Evolutionary conservation across 179 eudicot genomes (phyloP), one percentile per base, ranked within the genome.

Genomic region (Sideroxylon spinosum): DNA sequence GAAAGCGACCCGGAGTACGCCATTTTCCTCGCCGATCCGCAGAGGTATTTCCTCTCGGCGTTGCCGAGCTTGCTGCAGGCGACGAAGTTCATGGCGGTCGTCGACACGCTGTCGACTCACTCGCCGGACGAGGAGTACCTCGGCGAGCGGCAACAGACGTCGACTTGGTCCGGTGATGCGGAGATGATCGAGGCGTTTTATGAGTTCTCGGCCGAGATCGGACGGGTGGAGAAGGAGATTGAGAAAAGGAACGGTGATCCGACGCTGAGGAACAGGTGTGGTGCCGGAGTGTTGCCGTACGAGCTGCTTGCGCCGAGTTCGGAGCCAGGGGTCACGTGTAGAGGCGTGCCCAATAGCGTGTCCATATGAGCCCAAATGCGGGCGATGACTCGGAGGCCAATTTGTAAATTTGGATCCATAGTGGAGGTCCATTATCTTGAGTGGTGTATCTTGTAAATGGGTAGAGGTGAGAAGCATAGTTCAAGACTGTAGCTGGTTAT

Each of bases 81-180:
- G 3, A 91, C 96, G 28, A 92, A 92, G 87, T 91, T 86, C 80
- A 94, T 94, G 82, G 98, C 98, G 7, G 97, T 94, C 69, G 93
- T 94, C 3, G 98, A 94, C 86, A 91, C 92, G 0, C 82, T 94
- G 23, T 94, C 98, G 2, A 92, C 98, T 0, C 98, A 94, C 81
- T 91, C 98, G 1, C 91, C 96, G 0, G 98, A 94, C 26, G 98
- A 94, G 81, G 98, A 94, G 86, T 94, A 94, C 81, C 79, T 94
- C 0, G 98, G 98, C 68, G 98, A 94, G 85, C 84, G 97, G 28
- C 80, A 87, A 2, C 89, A 88, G 74, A 85, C 89, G 17, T 89
- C 92, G 0, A 91, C 89, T 0, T 94, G 98, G 98, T 86, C 94
- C 0, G 94, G 94, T 0, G 97, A 94, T 72, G 80, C 87, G 0